Evolutionary conservation across 2,329 filamentous ascomycete species (phyloP), one percentile per base, ranked within the genome.

Genomic region (Fusarium acutatum): DNA sequence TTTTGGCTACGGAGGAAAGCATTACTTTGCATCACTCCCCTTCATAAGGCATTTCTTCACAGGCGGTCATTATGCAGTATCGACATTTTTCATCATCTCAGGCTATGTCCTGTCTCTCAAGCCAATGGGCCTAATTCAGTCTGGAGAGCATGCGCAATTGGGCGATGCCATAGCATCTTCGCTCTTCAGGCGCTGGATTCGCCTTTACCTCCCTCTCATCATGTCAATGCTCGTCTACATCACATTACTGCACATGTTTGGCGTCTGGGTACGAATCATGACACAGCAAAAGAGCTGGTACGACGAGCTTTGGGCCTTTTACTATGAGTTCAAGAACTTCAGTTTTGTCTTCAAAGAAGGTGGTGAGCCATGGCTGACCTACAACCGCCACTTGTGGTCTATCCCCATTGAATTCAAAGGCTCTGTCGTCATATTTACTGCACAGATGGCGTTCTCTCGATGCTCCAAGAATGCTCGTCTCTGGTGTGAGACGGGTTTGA

Each of bases 391-490:
- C 71, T 78, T 88, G 6, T 92, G 90, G 89, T 91, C 87, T 0
- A 92, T 92, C 60, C 89, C 90, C 0, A 82, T 90, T 26, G 90
- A 92, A 77, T 87, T 91, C 80, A 83, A 86, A 73, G 91, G 91
- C 17, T 93, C 91, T 4, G 85, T 93, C 60, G 82, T 90, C 69
- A 81, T 92, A 60, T 93, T 91, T 78, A 89, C 87, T 0, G 79
- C 86, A 0, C 79, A 89, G 10, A 78, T 90, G 26, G 88, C 91
- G 0, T 84, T 93, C 17, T 87, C 90, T 2, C 83, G 88, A 59
- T 88, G 86, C 64, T 86, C 87, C 0, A 83, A 81, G 30, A 87
- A 85, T 61, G 86, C 87, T 7, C 87, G 91, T 20, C 83, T 92
- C 0, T 83, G 83, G 79, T 87, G 87, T 76, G 81, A 89, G 74